These are phyloP conservation scores for Globisporangium nagaii DNA, from an alignment of 352 stramenopile genomes.

Conservation along the genomic window DNA sequence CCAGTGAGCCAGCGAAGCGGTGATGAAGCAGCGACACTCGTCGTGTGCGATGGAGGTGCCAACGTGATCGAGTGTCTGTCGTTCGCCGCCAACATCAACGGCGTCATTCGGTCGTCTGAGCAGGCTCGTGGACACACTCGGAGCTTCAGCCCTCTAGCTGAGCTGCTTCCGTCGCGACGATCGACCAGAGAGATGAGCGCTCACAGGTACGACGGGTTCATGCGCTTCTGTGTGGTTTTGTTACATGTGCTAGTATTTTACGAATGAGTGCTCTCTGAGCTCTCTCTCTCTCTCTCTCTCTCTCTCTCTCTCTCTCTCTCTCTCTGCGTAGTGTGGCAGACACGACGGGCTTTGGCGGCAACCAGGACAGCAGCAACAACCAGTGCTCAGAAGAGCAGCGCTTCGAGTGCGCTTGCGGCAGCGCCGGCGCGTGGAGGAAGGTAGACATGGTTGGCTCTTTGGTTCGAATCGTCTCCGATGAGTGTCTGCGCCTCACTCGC, in stretches of 20 bases:
- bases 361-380: not conserved
- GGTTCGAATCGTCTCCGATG: too few relatives aligned
- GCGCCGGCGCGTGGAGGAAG: not conserved
- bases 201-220: not conserved
- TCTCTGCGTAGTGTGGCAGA: not conserved
- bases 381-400: not conserved
- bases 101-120: not conserved
- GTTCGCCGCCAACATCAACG: not conserved
- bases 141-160: too few relatives aligned
- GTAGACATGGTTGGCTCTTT: too few relatives aligned
- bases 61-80: constrained; percentile 17
- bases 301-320: too few relatives aligned
- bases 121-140: too few relatives aligned
- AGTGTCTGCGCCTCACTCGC: not conserved
- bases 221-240: not conserved
- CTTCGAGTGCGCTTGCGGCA: not conserved
- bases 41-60: constrained; percentile 20
- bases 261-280: too few relatives aligned
- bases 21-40: not conserved
- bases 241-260: too few relatives aligned
- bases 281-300: too few relatives aligned
- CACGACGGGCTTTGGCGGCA: not conserved
- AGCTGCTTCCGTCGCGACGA: not conserved
- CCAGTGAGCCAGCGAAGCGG: not conserved
- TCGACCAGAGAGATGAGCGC: not conserved